These are phyloP conservation scores for Acanthamoeba lenticulata DNA, from an alignment of 208 protist genomes.

Conservation along the genomic window DNA sequence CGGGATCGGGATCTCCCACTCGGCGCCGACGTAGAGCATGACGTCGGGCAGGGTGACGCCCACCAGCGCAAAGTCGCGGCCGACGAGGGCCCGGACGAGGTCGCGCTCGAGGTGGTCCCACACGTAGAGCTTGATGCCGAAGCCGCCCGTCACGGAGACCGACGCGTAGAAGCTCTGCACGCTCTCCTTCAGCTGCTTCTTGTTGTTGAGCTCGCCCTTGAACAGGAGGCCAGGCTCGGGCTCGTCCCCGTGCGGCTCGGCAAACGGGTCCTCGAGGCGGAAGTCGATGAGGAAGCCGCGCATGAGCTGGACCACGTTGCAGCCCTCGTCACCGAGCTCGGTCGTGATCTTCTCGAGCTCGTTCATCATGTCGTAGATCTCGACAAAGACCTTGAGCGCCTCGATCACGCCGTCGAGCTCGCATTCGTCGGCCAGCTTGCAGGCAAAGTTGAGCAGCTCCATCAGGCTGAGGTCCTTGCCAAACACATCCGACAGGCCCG, in stretches of 20 bases:
- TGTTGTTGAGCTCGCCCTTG: neutral
- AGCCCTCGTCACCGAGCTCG: neutral
- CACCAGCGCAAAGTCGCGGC: neutral
- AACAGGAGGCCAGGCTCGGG: neutral
- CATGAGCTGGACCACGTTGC: neutral
- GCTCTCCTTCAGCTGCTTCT: neutral
- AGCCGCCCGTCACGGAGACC: neutral
- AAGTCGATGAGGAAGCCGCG: neutral
- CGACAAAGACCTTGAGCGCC: neutral
- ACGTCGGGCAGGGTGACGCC: slow-evolving; percentile 44
- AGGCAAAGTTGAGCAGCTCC: neutral
- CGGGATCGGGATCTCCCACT: neutral
- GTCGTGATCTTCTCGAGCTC: neutral
- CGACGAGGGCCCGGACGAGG: neutral
- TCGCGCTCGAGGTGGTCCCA: neutral
- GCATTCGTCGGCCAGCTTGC: neutral
- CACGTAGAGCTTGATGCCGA: neutral
- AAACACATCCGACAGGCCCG: slow-evolving; percentile 36
- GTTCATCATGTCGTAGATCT: neutral
- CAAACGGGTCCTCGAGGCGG: neutral
- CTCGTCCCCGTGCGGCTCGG: neutral
- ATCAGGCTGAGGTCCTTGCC: neutral
- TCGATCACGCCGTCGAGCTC: neutral
- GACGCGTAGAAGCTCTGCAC: neutral
- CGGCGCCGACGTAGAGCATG: neutral